Evolutionary conservation across 306 rosid genomes (phyloP).

Genomic region (Castanea sativa): DNA sequence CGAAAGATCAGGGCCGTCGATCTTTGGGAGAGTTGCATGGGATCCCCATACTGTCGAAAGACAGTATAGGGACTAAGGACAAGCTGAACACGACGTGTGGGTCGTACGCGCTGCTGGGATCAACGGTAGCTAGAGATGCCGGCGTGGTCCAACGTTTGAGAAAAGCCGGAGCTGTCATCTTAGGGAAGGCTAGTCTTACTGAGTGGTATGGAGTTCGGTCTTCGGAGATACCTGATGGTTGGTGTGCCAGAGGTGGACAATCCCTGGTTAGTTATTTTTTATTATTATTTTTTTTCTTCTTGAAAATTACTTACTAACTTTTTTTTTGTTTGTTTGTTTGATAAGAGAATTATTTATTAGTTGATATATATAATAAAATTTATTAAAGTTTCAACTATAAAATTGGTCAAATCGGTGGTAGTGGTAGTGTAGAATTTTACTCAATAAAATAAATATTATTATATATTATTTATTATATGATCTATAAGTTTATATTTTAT

Average conservation of each 20-base stretch:
- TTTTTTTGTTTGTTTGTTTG: no score
- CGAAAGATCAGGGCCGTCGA: background rate
- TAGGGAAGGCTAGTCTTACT: conserved; percentile 55
- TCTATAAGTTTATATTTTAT: no score
- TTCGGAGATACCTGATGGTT: conserved; percentile 19
- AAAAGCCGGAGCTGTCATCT: conserved; percentile 52
- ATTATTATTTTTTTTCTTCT: no score
- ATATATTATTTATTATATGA: no score
- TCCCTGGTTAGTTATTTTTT: conserved; percentile 48
- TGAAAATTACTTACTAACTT: no score
- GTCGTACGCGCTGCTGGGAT: conserved; percentile 59
- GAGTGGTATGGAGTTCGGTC: conserved; percentile 58
- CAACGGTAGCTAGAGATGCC: conserved; percentile 60
- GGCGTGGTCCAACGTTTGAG: conserved; percentile 50
- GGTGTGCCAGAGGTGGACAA: conserved; percentile 61
- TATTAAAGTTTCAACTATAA: rapidly evolving
- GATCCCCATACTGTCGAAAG: conserved; percentile 62
- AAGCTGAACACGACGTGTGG: conserved; percentile 57
- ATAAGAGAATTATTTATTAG: no score
- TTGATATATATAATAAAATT: no score
- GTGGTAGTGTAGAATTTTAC: no score
- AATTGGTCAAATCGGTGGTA: no score
- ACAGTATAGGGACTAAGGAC: conserved; percentile 51
- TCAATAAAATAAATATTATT: no score
- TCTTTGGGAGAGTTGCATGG: conserved; percentile 47